phyloP scores from a whole-genome alignment of 768 basidiomycete species.

The Gloeopeniophorella convolvens region DNA sequence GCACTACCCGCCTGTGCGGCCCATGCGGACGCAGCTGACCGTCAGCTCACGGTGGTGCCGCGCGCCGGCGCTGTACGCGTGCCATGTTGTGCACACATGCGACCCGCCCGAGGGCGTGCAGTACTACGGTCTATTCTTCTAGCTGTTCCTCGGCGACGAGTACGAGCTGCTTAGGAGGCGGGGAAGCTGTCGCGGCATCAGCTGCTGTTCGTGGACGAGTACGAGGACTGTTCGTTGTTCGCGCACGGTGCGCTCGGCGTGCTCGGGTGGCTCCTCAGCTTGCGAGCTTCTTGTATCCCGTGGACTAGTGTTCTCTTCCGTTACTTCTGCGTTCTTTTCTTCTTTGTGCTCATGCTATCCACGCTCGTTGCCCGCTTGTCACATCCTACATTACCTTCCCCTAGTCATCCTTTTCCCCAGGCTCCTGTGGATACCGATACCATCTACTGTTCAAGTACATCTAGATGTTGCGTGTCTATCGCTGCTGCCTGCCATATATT shows the following conservation, averaged over 20 bases:
- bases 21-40: constrained; percentile 7
- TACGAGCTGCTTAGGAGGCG: constrained; percentile 65
- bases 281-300: constrained; percentile 71
- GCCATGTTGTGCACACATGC: constrained; percentile 63
- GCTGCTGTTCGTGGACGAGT: constrained; percentile 73
- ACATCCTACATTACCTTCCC: background rate
- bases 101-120: constrained; percentile 54
- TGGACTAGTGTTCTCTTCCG: too few species aligned
- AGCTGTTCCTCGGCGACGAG: constrained; percentile 51
- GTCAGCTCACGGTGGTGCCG: constrained; percentile 18
- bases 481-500: too few species aligned
- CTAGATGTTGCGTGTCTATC: too few species aligned
- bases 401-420: too few species aligned
- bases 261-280: constrained; percentile 78
- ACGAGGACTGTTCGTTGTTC: constrained; percentile 68
- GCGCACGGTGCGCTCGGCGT: constrained; percentile 50
- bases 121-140: constrained; percentile 73
- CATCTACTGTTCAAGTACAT: too few species aligned
- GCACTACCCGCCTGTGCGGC: constrained; percentile 20
- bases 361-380: background rate
- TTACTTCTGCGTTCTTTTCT: background rate
- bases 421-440: too few species aligned
- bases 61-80: constrained; percentile 48
- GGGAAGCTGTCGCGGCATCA: constrained; percentile 73
- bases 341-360: background rate